These are phyloP conservation scores for Myriosclerotinia curreyana DNA, from an alignment of 2,329 filamentous ascomycete species.

Conservation along the genomic window DNA sequence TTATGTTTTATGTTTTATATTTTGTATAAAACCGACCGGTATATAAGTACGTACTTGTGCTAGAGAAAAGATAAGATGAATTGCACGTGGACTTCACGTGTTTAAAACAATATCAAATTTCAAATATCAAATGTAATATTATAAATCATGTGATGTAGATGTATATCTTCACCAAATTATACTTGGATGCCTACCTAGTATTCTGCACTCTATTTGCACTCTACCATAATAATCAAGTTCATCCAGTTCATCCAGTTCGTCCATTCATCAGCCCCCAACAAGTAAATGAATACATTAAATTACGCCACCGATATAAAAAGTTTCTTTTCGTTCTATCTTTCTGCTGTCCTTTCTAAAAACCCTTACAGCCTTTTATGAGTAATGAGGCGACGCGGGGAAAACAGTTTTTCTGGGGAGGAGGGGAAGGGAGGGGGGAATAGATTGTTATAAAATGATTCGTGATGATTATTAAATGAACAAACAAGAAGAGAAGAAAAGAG, in stretches of 20 bases:
- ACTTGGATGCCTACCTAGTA: no score
- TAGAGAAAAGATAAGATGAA: not conserved
- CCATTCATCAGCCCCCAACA: not conserved
- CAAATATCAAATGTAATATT: no score
- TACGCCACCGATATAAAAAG: constrained; percentile 4
- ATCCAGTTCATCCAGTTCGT: no score
- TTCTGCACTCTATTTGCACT: no score
- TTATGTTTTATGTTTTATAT: no score
- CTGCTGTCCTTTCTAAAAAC: no score
- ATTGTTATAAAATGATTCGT: not conserved
- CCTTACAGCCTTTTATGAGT: constrained; percentile 18
- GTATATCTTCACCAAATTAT: not conserved
- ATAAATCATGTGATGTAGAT: constrained; percentile 11
- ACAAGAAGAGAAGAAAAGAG: no score
- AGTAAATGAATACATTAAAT: not conserved
- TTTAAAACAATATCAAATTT: no score
- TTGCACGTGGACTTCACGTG: constrained; percentile 19
- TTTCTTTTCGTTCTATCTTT: not conserved
- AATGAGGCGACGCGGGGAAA: constrained; percentile 9
- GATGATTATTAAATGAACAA: not conserved
- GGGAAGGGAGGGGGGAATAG: no score
- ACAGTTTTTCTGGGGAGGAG: not conserved
- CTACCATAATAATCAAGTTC: no score
- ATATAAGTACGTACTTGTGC: no score
- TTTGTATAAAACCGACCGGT: no score